A percentile compares a stretch with the other conserved stretches of the same genome.
Conservation (phyloP, 768 basidiomycete genomes). For the Pleurotus salmoneostramineus region DNA sequence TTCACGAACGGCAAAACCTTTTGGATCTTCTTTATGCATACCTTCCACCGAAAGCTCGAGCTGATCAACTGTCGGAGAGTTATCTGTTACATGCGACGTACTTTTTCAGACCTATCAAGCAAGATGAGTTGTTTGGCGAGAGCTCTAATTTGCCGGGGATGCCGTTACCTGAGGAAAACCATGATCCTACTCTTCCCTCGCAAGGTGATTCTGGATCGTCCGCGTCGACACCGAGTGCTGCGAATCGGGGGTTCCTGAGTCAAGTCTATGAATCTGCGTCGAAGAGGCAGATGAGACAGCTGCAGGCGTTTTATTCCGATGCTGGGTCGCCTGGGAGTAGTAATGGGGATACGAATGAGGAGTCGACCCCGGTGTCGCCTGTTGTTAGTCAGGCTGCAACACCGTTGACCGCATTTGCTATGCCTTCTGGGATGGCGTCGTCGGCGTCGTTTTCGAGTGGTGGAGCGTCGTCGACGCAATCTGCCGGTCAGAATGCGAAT, state of each 20-base stretch:
- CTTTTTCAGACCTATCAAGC: constrained; percentile 48
- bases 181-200: constrained; percentile 8
- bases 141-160: constrained; percentile 30
- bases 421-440: neutral
- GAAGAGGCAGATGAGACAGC: neutral
- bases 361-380: neutral
- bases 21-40: constrained; percentile 32
- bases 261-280: constrained; percentile 1
- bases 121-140: constrained; percentile 38
- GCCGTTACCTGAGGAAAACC: constrained; percentile 13
- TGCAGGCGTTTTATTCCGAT: neutral
- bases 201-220: neutral
- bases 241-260: neutral
- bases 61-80: constrained; percentile 31
- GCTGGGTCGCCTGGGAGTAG: constrained; percentile 4
- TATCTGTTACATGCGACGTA: constrained; percentile 43
- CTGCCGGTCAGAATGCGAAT: neutral
- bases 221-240: neutral
- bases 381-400: neutral
- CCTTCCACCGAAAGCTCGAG: constrained; percentile 43
- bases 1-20: constrained; percentile 21
- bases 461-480: neutral
- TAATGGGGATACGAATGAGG: neutral
- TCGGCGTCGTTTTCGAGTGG: neutral
- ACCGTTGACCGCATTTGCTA: neutral